Percentiles rank a stretch among this genome's conserved stretches.
Conservation (phyloP, 306 rosid genomes). For the Sindora glabra region DNA sequence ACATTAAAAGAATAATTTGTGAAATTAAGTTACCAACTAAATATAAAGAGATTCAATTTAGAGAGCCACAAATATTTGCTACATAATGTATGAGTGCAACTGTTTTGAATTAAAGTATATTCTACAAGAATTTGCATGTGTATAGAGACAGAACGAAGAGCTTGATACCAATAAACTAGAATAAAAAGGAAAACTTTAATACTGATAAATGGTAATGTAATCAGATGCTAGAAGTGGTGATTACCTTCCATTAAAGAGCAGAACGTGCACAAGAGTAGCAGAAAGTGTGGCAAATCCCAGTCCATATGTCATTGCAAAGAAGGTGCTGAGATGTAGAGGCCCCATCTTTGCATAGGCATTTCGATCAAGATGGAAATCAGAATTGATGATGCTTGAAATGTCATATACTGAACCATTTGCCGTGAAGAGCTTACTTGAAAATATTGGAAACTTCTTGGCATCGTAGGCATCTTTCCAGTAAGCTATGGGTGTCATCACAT, state of each 20-base stretch:
- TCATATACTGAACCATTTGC: slow-evolving; percentile 30
- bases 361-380: slow-evolving; percentile 40
- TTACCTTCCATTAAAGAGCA: slow-evolving; percentile 51
- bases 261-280: slow-evolving; percentile 48
- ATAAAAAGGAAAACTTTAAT: no score
- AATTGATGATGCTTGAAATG: slow-evolving; percentile 28
- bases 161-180: no score
- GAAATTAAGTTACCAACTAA: no score
- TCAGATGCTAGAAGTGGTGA: not conserved
- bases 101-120: no score
- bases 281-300: slow-evolving; percentile 52
- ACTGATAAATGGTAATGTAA: no score
- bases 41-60: no score
- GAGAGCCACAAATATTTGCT: no score
- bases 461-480: slow-evolving; percentile 27
- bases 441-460: slow-evolving; percentile 47
- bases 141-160: no score
- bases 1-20: no score
- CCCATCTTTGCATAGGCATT: slow-evolving; percentile 24
- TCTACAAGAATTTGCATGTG: no score
- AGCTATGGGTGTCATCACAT: slow-evolving; percentile 40
- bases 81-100: no score
- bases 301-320: slow-evolving; percentile 54
- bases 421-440: slow-evolving; percentile 34
- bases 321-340: slow-evolving; percentile 45